A percentile compares a stretch with the other conserved stretches of the same genome.
phyloP scores from a whole-genome alignment of 2,329 filamentous ascomycete genomes.

The Purpureocillium lavendulum region DNA sequence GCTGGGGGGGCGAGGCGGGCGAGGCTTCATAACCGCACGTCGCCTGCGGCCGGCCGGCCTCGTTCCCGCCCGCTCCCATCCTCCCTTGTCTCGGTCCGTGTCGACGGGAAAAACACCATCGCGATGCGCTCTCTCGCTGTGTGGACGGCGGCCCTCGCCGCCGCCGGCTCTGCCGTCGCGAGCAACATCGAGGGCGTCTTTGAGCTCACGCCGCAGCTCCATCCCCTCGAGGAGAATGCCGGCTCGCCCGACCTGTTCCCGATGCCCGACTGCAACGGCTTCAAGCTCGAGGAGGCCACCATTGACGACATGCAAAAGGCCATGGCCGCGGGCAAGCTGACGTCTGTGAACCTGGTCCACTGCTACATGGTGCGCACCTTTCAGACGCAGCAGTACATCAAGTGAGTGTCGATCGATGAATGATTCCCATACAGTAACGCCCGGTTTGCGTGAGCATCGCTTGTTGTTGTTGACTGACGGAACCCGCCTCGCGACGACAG shows the following conservation, averaged over 20 bases:
- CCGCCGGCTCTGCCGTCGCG: not conserved
- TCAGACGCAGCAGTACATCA: slow-evolving; percentile 58
- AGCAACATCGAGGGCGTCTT: slow-evolving; percentile 8
- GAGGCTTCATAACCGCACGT: no score
- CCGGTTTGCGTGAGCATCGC: no score
- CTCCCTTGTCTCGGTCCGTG: no score
- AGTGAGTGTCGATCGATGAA: no score
- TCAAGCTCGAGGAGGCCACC: slow-evolving; percentile 59
- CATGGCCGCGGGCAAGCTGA: slow-evolving; percentile 45
- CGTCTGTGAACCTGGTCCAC: slow-evolving; percentile 46
- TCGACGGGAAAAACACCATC: not conserved
- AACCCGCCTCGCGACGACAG: no score
- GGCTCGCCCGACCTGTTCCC: slow-evolving; percentile 40
- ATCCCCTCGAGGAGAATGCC: slow-evolving; percentile 27
- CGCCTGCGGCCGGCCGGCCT: no score
- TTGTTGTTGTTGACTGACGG: no score
- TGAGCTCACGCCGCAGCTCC: slow-evolving; percentile 17
- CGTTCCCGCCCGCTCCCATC: no score
- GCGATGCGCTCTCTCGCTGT: slow-evolving; percentile 3
- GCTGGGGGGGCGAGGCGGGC: no score
- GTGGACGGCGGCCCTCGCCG: slow-evolving; percentile 2
- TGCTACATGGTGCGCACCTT: slow-evolving; percentile 55
- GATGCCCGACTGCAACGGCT: slow-evolving; percentile 52
- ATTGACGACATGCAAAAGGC: slow-evolving; percentile 58
- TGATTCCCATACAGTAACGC: no score